Conservation (phyloP, 371 early-diverging fungal species). For the Fennellomyces sp. region DNA sequence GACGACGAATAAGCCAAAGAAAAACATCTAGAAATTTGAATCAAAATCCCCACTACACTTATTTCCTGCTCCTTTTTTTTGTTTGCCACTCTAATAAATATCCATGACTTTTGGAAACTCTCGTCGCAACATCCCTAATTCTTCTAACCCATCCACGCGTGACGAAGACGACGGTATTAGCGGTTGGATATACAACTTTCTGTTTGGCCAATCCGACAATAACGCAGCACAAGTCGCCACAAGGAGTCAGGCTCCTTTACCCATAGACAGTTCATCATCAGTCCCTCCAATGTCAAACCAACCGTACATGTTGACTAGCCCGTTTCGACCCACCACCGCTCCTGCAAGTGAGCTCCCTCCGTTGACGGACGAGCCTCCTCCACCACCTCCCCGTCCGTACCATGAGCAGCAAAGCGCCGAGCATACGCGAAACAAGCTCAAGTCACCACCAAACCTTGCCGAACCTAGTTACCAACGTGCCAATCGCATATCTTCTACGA, state of each 20-base stretch:
- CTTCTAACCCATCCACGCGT: background rate
- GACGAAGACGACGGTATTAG: background rate
- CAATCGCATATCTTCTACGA: slow-evolving; percentile 9
- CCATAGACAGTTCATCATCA: background rate
- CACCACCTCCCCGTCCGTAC: slow-evolving; percentile 3
- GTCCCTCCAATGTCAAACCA: background rate
- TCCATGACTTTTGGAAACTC: background rate
- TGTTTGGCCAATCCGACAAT: slow-evolving; percentile 14
- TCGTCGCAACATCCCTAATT: background rate
- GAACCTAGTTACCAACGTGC: background rate
- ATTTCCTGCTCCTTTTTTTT: background rate
- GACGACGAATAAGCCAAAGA: too few species aligned
- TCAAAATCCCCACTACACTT: background rate
- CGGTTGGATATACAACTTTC: slow-evolving; percentile 9
- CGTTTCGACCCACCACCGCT: slow-evolving; percentile 1
- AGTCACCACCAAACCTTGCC: background rate
- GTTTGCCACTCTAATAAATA: background rate
- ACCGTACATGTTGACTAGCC: background rate
- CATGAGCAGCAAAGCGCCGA: background rate
- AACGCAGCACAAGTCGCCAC: background rate
- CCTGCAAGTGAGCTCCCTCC: slow-evolving; percentile 1
- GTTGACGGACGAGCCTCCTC: background rate
- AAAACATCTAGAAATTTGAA: too few species aligned
- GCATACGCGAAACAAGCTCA: background rate
- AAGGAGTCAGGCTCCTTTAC: background rate